Base-by-base conservation (phyloP, 805 yeast genomes). In the Ascoidea asiatica region DNA sequence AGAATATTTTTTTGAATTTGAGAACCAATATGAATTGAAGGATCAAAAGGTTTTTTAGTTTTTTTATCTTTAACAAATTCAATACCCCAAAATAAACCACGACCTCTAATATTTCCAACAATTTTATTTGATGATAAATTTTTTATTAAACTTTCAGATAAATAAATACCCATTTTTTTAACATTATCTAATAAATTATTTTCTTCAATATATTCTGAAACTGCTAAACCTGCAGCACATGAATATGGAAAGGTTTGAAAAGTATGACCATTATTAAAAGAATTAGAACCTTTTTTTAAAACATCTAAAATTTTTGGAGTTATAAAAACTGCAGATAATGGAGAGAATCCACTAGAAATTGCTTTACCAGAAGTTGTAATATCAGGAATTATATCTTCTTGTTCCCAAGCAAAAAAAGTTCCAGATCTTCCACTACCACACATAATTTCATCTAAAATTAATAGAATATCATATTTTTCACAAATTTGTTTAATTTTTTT, bases 41-140 rank as follows among this genome's bases (percentile, higher is more conserved):
- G n/a, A n/a, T n/a, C n/a, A n/a, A n/a, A n/a, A n/a, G 65, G 59
- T 55, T 66, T 68, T 52, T 68, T 70, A 33, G 75, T 64, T 18
- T 50, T 55, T 46, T 61, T 66, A 52, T 72, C 64, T 50, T 67
- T 62, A 45, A 71, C 76, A 42, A 70, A 56, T 54, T 73, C 78
- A 39, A 73, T 52, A 3, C 70, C 62, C 62, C 73, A 59, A 58
- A 73, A 73, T 41, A 67, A 64, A 43, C 77, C 78, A 44, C 70
- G 60, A 43, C 78, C 78, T 55, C 78, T 63, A 40, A 72, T 62
- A 47, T 72, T 71, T 43, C 75, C 77, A n/a, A 63, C 72, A 40
- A 61, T 56, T 47, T 52, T 54, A 43, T 57, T 61, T 42, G 55
- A 57, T 21, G 62, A 47, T 39, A 52, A 48, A 23, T 52, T 52